A percentile compares a stretch with the other conserved stretches of the same genome.
phyloP scores from a whole-genome alignment of 1,284 basidiomycete genomes.

The Rhodotorula glutinis region DNA sequence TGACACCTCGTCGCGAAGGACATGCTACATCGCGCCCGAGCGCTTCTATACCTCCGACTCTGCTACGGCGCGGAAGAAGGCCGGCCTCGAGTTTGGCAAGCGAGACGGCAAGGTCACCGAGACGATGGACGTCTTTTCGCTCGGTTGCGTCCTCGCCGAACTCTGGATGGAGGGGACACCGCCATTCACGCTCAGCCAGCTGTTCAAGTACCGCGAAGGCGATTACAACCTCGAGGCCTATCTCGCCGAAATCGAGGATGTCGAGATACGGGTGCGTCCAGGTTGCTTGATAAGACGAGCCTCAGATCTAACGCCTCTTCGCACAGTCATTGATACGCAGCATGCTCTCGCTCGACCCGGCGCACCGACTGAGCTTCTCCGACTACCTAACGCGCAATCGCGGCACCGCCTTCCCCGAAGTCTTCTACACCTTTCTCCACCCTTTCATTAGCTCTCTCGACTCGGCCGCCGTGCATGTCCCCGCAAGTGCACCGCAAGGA shows the following conservation, averaged over 20 bases:
- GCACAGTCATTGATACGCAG: constrained; percentile 73
- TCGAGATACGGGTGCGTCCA: constrained; percentile 66
- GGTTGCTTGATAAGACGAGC: too few species aligned
- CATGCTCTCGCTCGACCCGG: constrained; percentile 83
- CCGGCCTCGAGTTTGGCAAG: constrained; percentile 51
- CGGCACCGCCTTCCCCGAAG: constrained; percentile 79
- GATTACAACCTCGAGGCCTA: constrained; percentile 70
- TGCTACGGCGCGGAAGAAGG: constrained; percentile 55
- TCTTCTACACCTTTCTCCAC: constrained; percentile 90
- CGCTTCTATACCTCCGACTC: constrained; percentile 81
- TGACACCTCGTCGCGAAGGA: constrained; percentile 87
- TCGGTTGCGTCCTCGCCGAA: constrained; percentile 93
- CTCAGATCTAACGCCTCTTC: too few species aligned
- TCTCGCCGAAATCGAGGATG: constrained; percentile 73
- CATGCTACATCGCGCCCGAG: constrained; percentile 95
- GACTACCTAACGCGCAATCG: constrained; percentile 73
- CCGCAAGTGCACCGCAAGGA: background rate
- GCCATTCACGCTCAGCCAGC: constrained; percentile 88
- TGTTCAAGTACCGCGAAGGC: constrained; percentile 90
- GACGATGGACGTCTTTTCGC: constrained; percentile 96
- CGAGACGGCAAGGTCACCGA: constrained; percentile 81
- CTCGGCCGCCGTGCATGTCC: background rate
- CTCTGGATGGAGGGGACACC: constrained; percentile 92
- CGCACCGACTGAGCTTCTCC: constrained; percentile 75
- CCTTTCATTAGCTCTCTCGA: constrained; percentile 76